Evolutionary conservation across 1,139 yeast genomes (phyloP).

Genomic region (Geotrichum carabidarum): DNA sequence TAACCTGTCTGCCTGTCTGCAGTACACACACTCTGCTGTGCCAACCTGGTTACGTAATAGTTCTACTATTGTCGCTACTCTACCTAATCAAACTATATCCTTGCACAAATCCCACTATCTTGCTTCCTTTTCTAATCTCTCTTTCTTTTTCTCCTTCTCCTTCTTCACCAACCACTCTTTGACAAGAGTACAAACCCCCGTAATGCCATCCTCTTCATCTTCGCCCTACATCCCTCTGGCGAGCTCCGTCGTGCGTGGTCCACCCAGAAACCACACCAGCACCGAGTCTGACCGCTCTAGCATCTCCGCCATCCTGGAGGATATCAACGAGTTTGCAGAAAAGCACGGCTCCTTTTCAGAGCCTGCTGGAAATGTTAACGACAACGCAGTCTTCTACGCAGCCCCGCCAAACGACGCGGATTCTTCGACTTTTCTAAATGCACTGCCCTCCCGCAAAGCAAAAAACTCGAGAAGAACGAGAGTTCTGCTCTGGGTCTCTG

Average conservation of each 20-base stretch:
- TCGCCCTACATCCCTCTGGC: neutral
- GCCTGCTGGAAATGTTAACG: neutral
- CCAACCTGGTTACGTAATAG: too few species aligned
- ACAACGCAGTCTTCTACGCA: conserved; percentile 1
- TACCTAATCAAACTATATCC: neutral
- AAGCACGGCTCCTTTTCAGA: conserved; percentile 1
- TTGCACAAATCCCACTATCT: neutral
- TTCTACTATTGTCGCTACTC: too few species aligned
- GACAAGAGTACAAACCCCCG: neutral
- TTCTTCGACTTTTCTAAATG: conserved; percentile 6
- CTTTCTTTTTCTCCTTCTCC: neutral
- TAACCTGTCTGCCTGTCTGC: too few species aligned
- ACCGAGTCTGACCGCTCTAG: conserved; percentile 15
- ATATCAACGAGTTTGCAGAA: conserved; percentile 16
- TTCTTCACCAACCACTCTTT: neutral
- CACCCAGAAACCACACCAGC: neutral
- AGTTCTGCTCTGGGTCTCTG: neutral
- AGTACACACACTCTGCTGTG: too few species aligned
- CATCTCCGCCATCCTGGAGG: conserved; percentile 17
- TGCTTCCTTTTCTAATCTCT: neutral
- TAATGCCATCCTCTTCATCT: conserved; percentile 1
- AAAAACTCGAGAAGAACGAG: neutral
- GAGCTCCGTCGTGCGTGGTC: neutral
- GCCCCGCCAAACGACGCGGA: neutral
- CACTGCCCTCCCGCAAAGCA: neutral